A percentile compares a stretch with the other conserved stretches of the same genome.
These are phyloP conservation scores for Leptoxyphium fumago DNA, from an alignment of 2,329 filamentous ascomycete genomes.

Conservation along the genomic window DNA sequence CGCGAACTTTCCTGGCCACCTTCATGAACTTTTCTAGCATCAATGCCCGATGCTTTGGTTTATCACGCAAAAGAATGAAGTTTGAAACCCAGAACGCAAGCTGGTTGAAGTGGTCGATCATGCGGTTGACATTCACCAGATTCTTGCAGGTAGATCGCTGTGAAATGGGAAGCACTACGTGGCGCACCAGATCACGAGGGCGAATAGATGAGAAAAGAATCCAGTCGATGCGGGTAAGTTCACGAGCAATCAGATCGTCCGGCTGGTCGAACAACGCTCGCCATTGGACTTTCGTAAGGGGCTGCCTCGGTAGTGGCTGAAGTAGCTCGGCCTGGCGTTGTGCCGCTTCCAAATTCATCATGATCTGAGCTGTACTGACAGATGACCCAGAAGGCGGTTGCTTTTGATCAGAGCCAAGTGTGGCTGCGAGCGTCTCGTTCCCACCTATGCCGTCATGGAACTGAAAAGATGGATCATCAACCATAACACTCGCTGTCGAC, in stretches of 20 bases:
- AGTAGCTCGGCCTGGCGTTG: conserved; percentile 62
- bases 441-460: conserved; percentile 16
- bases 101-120: conserved; percentile 69
- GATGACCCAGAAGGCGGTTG: conserved; percentile 8
- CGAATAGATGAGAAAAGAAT: conserved; percentile 93
- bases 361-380: conserved; percentile 32
- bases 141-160: conserved; percentile 48
- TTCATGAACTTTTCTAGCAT: conserved; percentile 95
- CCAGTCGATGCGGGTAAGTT: conserved; percentile 94
- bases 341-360: conserved; percentile 61
- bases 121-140: conserved; percentile 77
- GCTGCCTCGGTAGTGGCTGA: conserved; percentile 51
- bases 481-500: conserved; percentile 18
- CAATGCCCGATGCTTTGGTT: conserved; percentile 82
- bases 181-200: conserved; percentile 80
- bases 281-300: conserved; percentile 74
- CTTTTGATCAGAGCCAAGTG: conserved; percentile 3
- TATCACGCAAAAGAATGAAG: conserved; percentile 64
- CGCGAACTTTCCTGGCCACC: conserved; percentile 67
- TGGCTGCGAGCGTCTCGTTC: conserved; percentile 7
- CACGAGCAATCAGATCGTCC: conserved; percentile 73
- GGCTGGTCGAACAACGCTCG: conserved; percentile 77
- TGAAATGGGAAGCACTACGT: conserved; percentile 52
- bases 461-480: conserved; percentile 19
- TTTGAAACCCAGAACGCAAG: conserved; percentile 41